These are phyloP conservation scores for Aspergillus cejpii DNA, from an alignment of 2,329 filamentous ascomycete genomes.

Conservation along the genomic window DNA sequence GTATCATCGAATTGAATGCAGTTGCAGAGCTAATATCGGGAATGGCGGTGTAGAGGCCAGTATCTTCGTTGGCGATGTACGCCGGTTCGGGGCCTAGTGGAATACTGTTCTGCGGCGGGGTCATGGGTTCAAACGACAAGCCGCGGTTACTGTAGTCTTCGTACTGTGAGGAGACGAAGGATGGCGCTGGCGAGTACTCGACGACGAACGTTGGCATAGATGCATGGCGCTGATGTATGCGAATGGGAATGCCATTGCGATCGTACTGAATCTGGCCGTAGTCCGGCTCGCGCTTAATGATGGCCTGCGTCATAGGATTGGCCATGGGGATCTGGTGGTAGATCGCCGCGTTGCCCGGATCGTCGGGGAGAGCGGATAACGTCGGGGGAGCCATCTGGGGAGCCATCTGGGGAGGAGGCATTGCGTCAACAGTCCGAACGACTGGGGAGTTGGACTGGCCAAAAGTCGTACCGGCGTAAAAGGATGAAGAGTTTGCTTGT, in stretches of 20 bases:
- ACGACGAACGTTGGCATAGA: slow-evolving; percentile 94
- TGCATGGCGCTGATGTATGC: slow-evolving; percentile 82
- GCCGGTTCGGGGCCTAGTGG: slow-evolving; percentile 79
- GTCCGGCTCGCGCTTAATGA: slow-evolving; percentile 83
- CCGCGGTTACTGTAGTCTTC: slow-evolving; percentile 97
- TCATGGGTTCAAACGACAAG: slow-evolving; percentile 93
- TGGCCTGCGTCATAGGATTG: slow-evolving; percentile 61
- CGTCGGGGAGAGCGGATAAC: slow-evolving; percentile 55
- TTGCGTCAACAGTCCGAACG: slow-evolving; percentile 77
- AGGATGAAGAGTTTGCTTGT: slow-evolving; percentile 96
- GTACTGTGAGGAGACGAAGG: slow-evolving; percentile 96
- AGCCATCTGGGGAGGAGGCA: slow-evolving; percentile 86
- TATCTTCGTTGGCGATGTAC: slow-evolving; percentile 97
- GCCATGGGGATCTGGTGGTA: slow-evolving; percentile 66
- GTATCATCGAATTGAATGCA: slow-evolving; percentile 80
- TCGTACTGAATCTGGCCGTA: slow-evolving; percentile 79
- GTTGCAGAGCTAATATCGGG: slow-evolving; percentile 73
- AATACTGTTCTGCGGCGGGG: slow-evolving; percentile 83
- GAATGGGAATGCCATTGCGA: slow-evolving; percentile 81
- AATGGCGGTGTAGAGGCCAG: slow-evolving; percentile 89
- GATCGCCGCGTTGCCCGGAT: slow-evolving; percentile 60
- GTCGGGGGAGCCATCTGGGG: slow-evolving; percentile 66
- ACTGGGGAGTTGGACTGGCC: slow-evolving; percentile 78
- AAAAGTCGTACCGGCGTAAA: slow-evolving; percentile 62
- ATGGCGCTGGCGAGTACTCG: slow-evolving; percentile 96